Conservation (phyloP, 2,329 filamentous ascomycete species). For the Alternaria triticimaculans region DNA sequence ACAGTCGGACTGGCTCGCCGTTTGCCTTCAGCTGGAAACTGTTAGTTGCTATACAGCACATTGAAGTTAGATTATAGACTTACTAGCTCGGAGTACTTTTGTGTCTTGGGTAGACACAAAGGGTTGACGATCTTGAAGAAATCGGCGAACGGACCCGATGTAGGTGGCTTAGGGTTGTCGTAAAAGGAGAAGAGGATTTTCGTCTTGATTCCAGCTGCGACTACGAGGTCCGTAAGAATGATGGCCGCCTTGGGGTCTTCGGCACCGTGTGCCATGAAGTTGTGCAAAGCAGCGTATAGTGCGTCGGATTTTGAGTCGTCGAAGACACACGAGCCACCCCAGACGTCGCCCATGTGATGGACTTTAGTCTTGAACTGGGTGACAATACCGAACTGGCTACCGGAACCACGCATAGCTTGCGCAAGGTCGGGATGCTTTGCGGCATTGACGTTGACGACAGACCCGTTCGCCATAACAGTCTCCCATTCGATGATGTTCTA, state of each 20-base stretch:
- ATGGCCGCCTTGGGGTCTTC: conserved; percentile 33
- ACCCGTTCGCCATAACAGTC: conserved; percentile 41
- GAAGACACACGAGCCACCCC: conserved; percentile 50
- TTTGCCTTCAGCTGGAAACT: conserved; percentile 19
- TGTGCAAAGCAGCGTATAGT: conserved; percentile 45
- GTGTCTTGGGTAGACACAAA: conserved; percentile 26
- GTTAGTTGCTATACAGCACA: not conserved
- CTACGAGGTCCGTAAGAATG: conserved; percentile 25
- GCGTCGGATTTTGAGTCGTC: conserved; percentile 29
- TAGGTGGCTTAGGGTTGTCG: conserved; percentile 38
- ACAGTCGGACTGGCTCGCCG: conserved; percentile 13
- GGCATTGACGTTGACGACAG: conserved; percentile 33
- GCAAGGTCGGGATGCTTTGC: conserved; percentile 40
- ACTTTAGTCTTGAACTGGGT: conserved; percentile 32
- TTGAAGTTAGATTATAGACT: conserved; percentile 3
- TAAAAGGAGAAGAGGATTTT: conserved; percentile 32
- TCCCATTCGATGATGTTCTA: conserved; percentile 43
- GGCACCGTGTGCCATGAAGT: conserved; percentile 36
- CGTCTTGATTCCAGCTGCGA: conserved; percentile 8
- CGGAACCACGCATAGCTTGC: conserved; percentile 40
- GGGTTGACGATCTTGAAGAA: conserved; percentile 40
- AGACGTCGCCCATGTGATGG: conserved; percentile 42
- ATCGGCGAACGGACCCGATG: conserved; percentile 37
- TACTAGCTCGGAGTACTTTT: conserved; percentile 45
- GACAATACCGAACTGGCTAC: conserved; percentile 37